Percentiles rank a stretch among this genome's conserved stretches.
phyloP scores from a whole-genome alignment of 805 yeast genomes.

The Saturnispora quitensis region DNA sequence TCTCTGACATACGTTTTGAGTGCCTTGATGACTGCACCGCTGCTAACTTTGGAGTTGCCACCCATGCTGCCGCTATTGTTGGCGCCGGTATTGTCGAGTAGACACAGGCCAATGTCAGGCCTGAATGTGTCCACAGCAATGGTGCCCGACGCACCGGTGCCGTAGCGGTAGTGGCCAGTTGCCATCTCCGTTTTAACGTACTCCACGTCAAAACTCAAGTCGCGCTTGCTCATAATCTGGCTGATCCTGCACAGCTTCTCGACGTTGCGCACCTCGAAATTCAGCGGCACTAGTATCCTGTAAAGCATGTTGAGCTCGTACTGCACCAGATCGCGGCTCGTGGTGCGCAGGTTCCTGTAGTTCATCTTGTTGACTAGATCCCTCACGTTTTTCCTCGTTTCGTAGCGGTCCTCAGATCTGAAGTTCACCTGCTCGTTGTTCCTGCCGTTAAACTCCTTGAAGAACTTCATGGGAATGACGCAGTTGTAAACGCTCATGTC shows the following conservation, averaged over 20 bases:
- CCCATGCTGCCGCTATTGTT: not conserved
- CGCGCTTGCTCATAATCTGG: not conserved
- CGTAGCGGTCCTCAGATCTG: conserved; percentile 33
- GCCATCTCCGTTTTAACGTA: not conserved
- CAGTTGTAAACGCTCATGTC: conserved; percentile 37
- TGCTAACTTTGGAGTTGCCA: not conserved
- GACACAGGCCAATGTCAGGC: not conserved
- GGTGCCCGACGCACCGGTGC: not conserved
- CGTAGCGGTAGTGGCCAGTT: not conserved
- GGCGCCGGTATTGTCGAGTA: not conserved
- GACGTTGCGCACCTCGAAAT: conserved; percentile 1
- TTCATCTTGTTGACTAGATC: conserved; percentile 25
- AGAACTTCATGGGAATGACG: conserved; percentile 51
- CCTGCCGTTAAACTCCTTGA: conserved; percentile 54
- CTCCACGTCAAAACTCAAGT: not conserved
- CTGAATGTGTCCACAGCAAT: not conserved
- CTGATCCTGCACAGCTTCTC: not conserved
- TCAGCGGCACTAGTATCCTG: conserved; percentile 7
- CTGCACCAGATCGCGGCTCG: conserved; percentile 23
- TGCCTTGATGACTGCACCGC: not conserved
- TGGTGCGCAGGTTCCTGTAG: conserved; percentile 14
- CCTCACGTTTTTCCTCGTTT: conserved; percentile 27
- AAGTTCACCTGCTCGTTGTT: conserved; percentile 19
- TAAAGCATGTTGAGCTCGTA: conserved; percentile 14
- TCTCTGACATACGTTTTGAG: not conserved